These are phyloP conservation scores for Hibiscus syriacus DNA, from an alignment of 345 rosid species.

Conservation along the genomic window DNA sequence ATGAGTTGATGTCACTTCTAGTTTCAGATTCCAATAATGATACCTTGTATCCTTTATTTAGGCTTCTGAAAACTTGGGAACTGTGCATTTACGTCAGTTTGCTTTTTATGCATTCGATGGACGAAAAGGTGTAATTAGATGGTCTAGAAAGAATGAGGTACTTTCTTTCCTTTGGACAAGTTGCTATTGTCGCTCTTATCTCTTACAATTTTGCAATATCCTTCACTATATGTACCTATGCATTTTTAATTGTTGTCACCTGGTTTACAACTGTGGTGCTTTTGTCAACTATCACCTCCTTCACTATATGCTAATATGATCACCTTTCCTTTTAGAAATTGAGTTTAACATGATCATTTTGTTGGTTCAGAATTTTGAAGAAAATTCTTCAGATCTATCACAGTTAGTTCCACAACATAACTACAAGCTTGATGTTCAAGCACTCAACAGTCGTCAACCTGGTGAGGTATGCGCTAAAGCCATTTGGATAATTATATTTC, in stretches of 20 bases:
- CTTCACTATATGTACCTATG: not conserved
- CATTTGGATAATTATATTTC: not conserved
- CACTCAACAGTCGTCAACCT: conserved; percentile 77
- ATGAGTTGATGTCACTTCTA: not conserved
- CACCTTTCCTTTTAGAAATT: conserved; percentile 2
- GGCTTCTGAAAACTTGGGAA: conserved; percentile 75
- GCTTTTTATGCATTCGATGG: conserved; percentile 91
- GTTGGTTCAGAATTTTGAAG: conserved; percentile 62
- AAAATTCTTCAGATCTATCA: conserved; percentile 59
- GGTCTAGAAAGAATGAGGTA: conserved; percentile 96
- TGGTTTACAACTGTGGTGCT: not conserved
- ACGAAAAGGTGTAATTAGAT: conserved; percentile 55
- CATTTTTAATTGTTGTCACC: not conserved
- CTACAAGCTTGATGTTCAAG: conserved; percentile 88
- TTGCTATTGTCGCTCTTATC: not conserved
- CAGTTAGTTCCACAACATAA: conserved; percentile 90
- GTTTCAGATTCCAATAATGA: conserved; percentile 11
- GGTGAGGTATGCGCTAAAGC: conserved; percentile 63
- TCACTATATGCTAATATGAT: conserved; percentile 9
- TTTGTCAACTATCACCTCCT: conserved; percentile 5
- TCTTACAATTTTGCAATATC: not conserved
- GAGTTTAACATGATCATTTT: conserved; percentile 15
- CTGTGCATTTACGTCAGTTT: conserved; percentile 73
- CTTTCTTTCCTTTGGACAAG: not conserved
- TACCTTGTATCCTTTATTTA: conserved; percentile 22